Percentiles rank a stretch among this genome's conserved stretches.
These are phyloP conservation scores for Coniella lustricola DNA, from an alignment of 2,329 filamentous ascomycete genomes.

Conservation along the genomic window DNA sequence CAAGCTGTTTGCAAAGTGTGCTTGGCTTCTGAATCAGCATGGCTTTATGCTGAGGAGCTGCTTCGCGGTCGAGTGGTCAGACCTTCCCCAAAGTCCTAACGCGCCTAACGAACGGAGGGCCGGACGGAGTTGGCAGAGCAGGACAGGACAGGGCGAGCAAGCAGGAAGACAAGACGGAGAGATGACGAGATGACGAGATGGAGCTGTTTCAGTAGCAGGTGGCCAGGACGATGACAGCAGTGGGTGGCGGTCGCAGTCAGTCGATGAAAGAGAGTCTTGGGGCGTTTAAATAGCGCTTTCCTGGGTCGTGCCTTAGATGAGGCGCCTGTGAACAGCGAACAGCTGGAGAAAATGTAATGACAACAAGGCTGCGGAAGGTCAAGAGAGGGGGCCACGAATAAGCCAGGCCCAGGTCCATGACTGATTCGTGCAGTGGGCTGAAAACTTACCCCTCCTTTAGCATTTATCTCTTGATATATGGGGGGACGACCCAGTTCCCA, in stretches of 20 bases:
- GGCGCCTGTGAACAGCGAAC: no score
- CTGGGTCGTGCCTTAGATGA: background rate
- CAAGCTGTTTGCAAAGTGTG: constrained; percentile 4
- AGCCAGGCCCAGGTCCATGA: no score
- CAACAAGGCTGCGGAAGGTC: no score
- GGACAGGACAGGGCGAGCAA: background rate
- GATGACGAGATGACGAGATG: constrained; percentile 11
- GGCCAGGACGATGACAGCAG: background rate
- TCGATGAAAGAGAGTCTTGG: no score
- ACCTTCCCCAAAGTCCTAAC: constrained; percentile 7
- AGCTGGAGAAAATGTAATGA: no score
- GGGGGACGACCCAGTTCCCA: no score
- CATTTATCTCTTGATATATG: no score
- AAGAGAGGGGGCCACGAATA: no score
- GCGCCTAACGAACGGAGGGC: constrained; percentile 2
- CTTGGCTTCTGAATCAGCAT: constrained; percentile 12
- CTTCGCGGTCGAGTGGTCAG: constrained; percentile 12
- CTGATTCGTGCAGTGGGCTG: no score
- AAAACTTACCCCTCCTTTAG: no score
- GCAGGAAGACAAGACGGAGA: constrained; percentile 7
- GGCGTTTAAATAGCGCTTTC: no score
- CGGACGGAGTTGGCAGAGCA: constrained; percentile 11
- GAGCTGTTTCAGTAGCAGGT: background rate
- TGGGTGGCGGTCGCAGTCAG: background rate
- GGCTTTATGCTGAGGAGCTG: constrained; percentile 2